These are phyloP conservation scores for Physcomitrellopsis africana DNA, from an alignment of 225 moss, liverwort and hornwort genomes.

Conservation along the genomic window DNA sequence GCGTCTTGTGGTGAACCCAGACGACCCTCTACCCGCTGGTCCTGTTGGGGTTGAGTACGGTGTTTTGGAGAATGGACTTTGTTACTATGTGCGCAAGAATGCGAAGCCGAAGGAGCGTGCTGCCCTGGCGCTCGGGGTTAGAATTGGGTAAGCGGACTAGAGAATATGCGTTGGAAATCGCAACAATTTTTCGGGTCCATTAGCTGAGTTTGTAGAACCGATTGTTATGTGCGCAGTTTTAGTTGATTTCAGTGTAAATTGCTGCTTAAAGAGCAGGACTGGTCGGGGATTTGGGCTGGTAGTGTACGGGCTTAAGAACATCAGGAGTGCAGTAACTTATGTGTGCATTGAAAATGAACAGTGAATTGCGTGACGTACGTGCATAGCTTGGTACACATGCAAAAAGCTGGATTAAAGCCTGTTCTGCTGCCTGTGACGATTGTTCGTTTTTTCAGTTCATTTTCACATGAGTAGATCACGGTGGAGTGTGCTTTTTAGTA, in stretches of 20 bases:
- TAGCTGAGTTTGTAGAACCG: slow-evolving; percentile 24
- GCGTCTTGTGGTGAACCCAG: slow-evolving; percentile 60
- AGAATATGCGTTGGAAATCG: slow-evolving; percentile 12
- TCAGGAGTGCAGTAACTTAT: not conserved
- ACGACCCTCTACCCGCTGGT: slow-evolving; percentile 69
- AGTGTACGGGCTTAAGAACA: not conserved
- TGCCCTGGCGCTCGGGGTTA: slow-evolving; percentile 88
- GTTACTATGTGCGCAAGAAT: slow-evolving; percentile 89
- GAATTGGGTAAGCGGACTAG: slow-evolving; percentile 69
- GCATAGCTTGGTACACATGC: slow-evolving; percentile 9
- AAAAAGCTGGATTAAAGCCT: not conserved
- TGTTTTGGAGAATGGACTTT: slow-evolving; percentile 76
- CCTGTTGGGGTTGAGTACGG: slow-evolving; percentile 79
- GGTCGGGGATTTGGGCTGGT: not conserved
- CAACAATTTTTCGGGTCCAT: slow-evolving; percentile 16
- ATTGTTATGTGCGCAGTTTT: not conserved
- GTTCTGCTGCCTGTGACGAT: slow-evolving; percentile 15
- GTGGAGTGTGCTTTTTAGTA: slow-evolving; percentile 13
- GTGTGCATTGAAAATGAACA: not conserved
- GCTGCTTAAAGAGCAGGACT: too few species aligned
- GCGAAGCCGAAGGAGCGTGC: slow-evolving; percentile 87
- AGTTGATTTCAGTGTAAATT: not conserved
- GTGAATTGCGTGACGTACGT: not conserved
- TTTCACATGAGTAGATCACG: not conserved
- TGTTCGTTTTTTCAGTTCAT: slow-evolving; percentile 3